Percentiles rank a stretch among this genome's conserved stretches.
These are phyloP conservation scores for Pseudogymnoascus sp. DNA, from an alignment of 2,329 filamentous ascomycete genomes.

Conservation along the genomic window DNA sequence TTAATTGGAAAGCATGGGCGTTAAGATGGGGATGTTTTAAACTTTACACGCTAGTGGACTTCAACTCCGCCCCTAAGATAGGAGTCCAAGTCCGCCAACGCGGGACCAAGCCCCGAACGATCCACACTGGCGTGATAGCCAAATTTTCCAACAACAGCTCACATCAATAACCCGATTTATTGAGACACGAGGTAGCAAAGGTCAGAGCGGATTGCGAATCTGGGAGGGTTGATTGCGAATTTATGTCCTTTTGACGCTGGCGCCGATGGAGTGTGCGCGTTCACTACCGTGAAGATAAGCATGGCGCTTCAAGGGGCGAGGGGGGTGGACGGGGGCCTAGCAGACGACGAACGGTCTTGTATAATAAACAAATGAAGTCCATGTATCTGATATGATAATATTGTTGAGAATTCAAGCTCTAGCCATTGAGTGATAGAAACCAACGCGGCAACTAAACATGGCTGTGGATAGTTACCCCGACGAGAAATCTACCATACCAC, in stretches of 20 bases:
- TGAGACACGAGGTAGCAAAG: background rate
- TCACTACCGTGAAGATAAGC: background rate
- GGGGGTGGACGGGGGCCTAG: background rate
- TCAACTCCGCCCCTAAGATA: conserved; percentile 1
- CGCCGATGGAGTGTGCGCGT: background rate
- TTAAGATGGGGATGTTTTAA: background rate
- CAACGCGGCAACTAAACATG: background rate
- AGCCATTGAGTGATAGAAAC: background rate
- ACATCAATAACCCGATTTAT: background rate
- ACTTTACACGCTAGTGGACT: conserved; percentile 2
- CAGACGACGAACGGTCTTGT: background rate
- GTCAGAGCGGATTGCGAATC: background rate
- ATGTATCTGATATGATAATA: background rate
- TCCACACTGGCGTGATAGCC: background rate
- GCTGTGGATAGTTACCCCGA: background rate
- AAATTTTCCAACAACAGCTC: background rate
- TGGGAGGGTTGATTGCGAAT: conserved; percentile 4
- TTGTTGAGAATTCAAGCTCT: background rate
- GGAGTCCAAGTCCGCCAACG: conserved; percentile 3
- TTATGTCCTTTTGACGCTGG: background rate
- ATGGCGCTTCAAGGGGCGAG: background rate
- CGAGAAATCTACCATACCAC: background rate
- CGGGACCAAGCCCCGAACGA: background rate
- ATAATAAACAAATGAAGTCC: conserved; percentile 6
- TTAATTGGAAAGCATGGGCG: background rate